Evolutionary conservation across 345 rosid genomes (phyloP).

Genomic region (Gossypium longicalyx): DNA sequence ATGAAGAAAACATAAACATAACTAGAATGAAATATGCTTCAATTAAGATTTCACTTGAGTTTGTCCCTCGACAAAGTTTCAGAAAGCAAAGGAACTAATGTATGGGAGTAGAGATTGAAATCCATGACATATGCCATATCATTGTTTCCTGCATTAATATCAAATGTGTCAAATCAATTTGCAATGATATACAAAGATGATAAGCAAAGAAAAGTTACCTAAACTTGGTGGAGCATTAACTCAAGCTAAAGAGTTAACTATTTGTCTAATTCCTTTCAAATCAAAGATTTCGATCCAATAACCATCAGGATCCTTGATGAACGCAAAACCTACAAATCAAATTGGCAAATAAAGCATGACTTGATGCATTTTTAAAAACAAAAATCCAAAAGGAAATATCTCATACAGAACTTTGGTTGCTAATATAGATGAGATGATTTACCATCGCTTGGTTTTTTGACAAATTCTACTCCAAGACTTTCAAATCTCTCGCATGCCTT

Average conservation of each 20-base stretch:
- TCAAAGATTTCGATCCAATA: slow-evolving; percentile 97
- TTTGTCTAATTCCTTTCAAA: slow-evolving; percentile 49
- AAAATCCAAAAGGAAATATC: too few species aligned
- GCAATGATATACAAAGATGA: not conserved
- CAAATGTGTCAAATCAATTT: not conserved
- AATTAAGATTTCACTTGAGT: not conserved
- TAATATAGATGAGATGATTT: slow-evolving; percentile 7
- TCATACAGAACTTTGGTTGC: not conserved
- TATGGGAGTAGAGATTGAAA: not conserved
- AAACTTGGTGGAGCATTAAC: not conserved
- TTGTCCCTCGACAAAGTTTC: not conserved
- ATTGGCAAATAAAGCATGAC: slow-evolving; percentile 3
- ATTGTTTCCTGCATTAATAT: not conserved
- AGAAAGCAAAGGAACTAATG: not conserved
- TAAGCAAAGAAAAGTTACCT: slow-evolving; percentile 6
- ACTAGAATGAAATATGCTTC: not conserved
- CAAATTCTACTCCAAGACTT: slow-evolving; percentile 81
- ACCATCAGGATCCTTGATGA: slow-evolving; percentile 98
- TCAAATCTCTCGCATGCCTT: slow-evolving; percentile 96
- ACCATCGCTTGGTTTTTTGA: slow-evolving; percentile 80
- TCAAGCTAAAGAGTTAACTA: slow-evolving; percentile 40
- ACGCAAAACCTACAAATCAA: slow-evolving; percentile 61
- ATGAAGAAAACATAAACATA: not conserved
- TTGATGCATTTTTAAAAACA: not conserved
- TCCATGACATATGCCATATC: not conserved